phyloP scores from a whole-genome alignment of 139 green algal genomes.

The Trebouxia sp. region DNA sequence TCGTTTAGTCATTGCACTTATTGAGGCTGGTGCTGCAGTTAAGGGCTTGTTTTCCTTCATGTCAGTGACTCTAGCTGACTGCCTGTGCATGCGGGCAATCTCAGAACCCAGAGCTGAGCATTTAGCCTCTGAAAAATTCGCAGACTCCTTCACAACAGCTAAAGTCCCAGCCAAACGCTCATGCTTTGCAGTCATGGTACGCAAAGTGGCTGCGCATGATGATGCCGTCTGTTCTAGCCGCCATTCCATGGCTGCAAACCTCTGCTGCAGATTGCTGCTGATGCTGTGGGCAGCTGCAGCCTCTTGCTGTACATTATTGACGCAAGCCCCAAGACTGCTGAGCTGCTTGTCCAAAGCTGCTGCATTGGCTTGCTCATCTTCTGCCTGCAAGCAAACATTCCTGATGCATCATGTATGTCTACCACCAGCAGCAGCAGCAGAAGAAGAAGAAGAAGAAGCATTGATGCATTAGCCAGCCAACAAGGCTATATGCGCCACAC shows the following conservation, averaged over 20 bases:
- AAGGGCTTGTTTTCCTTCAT: background rate
- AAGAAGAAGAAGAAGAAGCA: too few relatives aligned
- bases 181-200: slow-evolving; percentile 16
- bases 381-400: background rate
- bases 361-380: background rate
- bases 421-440: too few relatives aligned
- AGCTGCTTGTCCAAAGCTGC: background rate
- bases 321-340: background rate
- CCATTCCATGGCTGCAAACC: slow-evolving; percentile 22
- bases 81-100: slow-evolving; percentile 12
- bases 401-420: too few relatives aligned
- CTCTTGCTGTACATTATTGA: slow-evolving; percentile 13
- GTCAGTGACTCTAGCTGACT: background rate
- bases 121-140: slow-evolving; percentile 14
- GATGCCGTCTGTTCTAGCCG: background rate
- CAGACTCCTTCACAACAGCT: slow-evolving; percentile 9
- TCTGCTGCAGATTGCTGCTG: slow-evolving; percentile 18
- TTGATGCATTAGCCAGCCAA: too few relatives aligned
- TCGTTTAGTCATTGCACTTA: too few relatives aligned
- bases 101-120: slow-evolving; percentile 18
- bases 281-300: slow-evolving; percentile 5
- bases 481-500: too few relatives aligned
- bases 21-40: background rate
- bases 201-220: background rate
- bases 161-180: background rate